A percentile compares a stretch with the other conserved stretches of the same genome.
Evolutionary conservation across 139 green algal species (phyloP).

Genomic region (Medakamo hakoo): DNA sequence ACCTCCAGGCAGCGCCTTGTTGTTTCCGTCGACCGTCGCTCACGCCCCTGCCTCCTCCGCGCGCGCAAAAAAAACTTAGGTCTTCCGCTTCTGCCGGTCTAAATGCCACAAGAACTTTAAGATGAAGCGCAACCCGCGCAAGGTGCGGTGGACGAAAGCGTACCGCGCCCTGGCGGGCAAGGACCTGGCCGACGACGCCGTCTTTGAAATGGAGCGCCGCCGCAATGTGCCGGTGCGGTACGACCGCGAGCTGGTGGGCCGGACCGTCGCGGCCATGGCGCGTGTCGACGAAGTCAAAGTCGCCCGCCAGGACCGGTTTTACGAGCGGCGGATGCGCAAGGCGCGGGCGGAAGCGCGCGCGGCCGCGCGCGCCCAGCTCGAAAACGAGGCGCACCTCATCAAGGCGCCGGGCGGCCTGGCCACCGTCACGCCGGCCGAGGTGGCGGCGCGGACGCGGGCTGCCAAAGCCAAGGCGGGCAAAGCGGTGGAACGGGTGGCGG

Average conservation of each 20-base stretch:
- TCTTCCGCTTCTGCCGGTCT: constrained; percentile 90
- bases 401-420: constrained; percentile 31
- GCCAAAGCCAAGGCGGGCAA: constrained; percentile 1
- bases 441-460: constrained; percentile 5
- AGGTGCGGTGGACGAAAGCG: constrained; percentile 95
- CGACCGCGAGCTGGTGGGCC: constrained; percentile 75
- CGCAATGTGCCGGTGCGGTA: constrained; percentile 93
- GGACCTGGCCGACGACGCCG: constrained; percentile 83
- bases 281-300: constrained; percentile 60
- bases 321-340: constrained; percentile 67
- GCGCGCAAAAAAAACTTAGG: constrained; percentile 33
- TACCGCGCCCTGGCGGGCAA: constrained; percentile 89
- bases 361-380: constrained; percentile 53
- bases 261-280: constrained; percentile 86
- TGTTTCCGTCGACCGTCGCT: no score
- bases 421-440: constrained; percentile 11
- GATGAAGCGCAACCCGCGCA: constrained; percentile 98
- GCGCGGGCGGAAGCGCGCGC: constrained; percentile 34
- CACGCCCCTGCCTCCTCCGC: no score
- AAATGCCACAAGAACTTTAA: constrained; percentile 99
- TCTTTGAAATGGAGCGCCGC: constrained; percentile 90
- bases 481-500: no score
- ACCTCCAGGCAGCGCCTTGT: neutral
- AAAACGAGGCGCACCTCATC: constrained; percentile 81
- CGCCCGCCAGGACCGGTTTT: constrained; percentile 73